phyloP scores from a whole-genome alignment of 2,329 filamentous ascomycete genomes.

The Verticillium longisporum region DNA sequence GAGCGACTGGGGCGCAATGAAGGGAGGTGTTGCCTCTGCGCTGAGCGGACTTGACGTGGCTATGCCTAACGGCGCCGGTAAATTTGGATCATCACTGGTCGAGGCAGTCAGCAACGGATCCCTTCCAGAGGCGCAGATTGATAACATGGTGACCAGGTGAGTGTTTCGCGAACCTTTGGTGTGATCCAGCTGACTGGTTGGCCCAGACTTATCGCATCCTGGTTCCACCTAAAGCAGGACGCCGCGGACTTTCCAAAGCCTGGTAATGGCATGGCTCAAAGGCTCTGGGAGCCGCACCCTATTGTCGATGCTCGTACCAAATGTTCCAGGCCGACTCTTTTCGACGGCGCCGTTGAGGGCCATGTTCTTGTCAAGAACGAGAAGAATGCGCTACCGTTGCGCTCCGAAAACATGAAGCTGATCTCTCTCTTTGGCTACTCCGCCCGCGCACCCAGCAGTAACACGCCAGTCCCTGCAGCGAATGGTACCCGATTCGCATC shows the following conservation, averaged over 20 bases:
- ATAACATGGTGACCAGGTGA: conserved; percentile 49
- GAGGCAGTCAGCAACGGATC: conserved; percentile 54
- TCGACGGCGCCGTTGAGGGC: conserved; percentile 42
- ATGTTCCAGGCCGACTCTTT: conserved; percentile 31
- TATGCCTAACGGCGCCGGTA: conserved; percentile 46
- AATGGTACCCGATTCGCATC: not conserved
- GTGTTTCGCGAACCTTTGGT: not conserved
- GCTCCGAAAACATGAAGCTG: conserved; percentile 30
- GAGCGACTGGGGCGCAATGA: conserved; percentile 62
- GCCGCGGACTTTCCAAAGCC: conserved; percentile 31
- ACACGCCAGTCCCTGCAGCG: conserved; percentile 18
- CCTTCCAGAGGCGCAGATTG: conserved; percentile 45
- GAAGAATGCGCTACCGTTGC: conserved; percentile 54
- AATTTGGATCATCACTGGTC: conserved; percentile 48
- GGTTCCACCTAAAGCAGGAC: conserved; percentile 39
- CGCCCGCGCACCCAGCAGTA: conserved; percentile 45
- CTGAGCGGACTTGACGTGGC: conserved; percentile 65
- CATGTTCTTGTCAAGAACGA: conserved; percentile 75
- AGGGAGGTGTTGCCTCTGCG: conserved; percentile 53
- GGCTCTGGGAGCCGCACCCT: conserved; percentile 42
- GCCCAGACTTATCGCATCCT: conserved; percentile 39
- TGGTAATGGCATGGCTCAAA: conserved; percentile 48
- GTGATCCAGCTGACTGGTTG: not conserved
- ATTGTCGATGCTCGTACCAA: conserved; percentile 43
- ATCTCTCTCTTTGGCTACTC: conserved; percentile 57